These are phyloP conservation scores for Plasmodium yoelii DNA, from an alignment of 169 alveolate genomes.

Conservation along the genomic window DNA sequence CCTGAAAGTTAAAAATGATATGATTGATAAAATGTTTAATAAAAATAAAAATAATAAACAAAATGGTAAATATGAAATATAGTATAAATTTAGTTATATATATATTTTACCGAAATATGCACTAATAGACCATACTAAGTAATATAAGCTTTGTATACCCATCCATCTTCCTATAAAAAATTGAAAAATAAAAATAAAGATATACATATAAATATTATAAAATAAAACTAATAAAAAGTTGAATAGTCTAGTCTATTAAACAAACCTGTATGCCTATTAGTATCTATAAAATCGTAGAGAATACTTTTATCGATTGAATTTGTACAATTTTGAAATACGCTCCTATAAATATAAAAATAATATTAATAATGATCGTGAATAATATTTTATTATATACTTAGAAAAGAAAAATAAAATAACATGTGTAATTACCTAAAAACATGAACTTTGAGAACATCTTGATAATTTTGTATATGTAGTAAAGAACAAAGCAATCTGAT, in stretches of 20 bases:
- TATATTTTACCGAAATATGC: constrained; percentile 52
- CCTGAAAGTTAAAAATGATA: constrained; percentile 7
- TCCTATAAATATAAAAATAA: constrained; percentile 17
- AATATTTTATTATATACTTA: background rate
- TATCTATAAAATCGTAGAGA: constrained; percentile 61
- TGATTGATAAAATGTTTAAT: background rate
- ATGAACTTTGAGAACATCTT: constrained; percentile 65
- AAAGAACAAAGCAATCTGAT: constrained; percentile 46
- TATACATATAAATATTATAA: background rate
- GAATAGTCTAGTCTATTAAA: background rate
- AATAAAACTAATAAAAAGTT: background rate
- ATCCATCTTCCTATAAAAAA: constrained; percentile 40
- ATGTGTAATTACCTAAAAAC: constrained; percentile 34
- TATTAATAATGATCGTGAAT: background rate
- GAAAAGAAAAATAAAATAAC: background rate
- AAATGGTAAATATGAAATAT: background rate
- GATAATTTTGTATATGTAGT: constrained; percentile 38
- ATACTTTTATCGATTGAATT: constrained; percentile 66
- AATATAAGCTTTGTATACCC: constrained; percentile 75
- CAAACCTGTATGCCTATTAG: constrained; percentile 62
- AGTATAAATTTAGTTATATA: background rate
- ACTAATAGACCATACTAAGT: constrained; percentile 67
- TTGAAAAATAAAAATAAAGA: background rate
- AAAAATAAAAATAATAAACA: constrained; percentile 2
- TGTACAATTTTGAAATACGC: constrained; percentile 70